phyloP scores from a whole-genome alignment of 2,329 filamentous ascomycete species.

The Sporothrix dimorphospora region DNA sequence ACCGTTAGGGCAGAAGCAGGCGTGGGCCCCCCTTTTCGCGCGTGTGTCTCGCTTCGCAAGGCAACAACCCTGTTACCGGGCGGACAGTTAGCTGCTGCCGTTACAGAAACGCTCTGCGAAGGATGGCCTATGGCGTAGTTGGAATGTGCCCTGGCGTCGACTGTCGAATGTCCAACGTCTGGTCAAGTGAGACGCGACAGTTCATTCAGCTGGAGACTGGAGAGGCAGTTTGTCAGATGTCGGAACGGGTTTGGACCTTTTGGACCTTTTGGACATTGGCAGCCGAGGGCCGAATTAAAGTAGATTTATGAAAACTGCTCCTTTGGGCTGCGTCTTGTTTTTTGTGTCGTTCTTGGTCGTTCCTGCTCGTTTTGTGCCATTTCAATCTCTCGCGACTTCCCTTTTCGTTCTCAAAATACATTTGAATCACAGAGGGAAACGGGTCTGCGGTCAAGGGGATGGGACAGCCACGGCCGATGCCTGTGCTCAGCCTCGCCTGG shows the following conservation, averaged over 20 bases:
- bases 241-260: background rate
- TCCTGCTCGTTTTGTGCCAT: background rate
- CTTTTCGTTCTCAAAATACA: slow-evolving; percentile 9
- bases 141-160: background rate
- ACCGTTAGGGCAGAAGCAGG: slow-evolving; percentile 6
- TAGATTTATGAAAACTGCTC: slow-evolving; percentile 4
- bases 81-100: background rate
- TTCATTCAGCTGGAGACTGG: background rate
- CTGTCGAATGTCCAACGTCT: background rate
- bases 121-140: background rate
- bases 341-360: background rate
- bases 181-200: background rate
- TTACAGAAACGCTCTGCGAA: background rate
- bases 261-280: background rate
- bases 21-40: slow-evolving; percentile 7
- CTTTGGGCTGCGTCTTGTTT: background rate
- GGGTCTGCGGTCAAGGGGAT: background rate
- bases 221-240: background rate
- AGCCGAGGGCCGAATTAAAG: background rate
- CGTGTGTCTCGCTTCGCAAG: background rate
- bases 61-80: background rate
- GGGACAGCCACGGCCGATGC: background rate
- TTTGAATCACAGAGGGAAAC: slow-evolving; percentile 1
- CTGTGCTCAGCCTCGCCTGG: slow-evolving; percentile 18
- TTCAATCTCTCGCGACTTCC: background rate